A percentile compares a stretch with the other conserved stretches of the same genome.
Conservation (phyloP, 805 yeast genomes). For the Komagataella kurtzmanii region DNA sequence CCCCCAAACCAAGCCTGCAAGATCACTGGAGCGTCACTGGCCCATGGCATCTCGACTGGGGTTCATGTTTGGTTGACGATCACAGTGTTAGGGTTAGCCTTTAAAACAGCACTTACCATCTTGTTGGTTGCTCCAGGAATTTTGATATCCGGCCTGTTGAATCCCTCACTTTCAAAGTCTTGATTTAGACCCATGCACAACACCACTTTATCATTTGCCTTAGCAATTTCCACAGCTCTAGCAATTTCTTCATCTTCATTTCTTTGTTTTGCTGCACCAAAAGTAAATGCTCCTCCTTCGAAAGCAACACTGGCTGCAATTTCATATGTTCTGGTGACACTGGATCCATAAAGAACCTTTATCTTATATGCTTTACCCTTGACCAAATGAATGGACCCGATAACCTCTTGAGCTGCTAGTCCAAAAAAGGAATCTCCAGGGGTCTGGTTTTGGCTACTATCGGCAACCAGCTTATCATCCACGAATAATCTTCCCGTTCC, state of each 20-base stretch:
- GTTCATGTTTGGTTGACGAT: slow-evolving; percentile 27
- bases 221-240: slow-evolving; percentile 21
- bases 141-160: slow-evolving; percentile 21
- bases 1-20: slow-evolving; percentile 26
- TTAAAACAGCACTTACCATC: slow-evolving; percentile 17
- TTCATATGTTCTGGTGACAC: slow-evolving; percentile 17
- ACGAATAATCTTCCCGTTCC: slow-evolving; percentile 46
- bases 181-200: slow-evolving; percentile 21
- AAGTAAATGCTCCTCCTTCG: slow-evolving; percentile 11
- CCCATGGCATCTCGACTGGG: slow-evolving; percentile 28
- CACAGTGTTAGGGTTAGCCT: slow-evolving; percentile 20
- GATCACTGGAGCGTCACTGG: slow-evolving; percentile 14
- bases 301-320: slow-evolving; percentile 2
- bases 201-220: slow-evolving; percentile 20
- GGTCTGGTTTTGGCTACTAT: slow-evolving; percentile 38
- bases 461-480: slow-evolving; percentile 38
- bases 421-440: slow-evolving; percentile 38
- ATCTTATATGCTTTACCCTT: slow-evolving; percentile 32
- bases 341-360: slow-evolving; percentile 38
- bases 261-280: slow-evolving; percentile 7
- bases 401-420: slow-evolving; percentile 39
- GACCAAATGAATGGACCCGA: slow-evolving; percentile 21
- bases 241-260: slow-evolving; percentile 6
- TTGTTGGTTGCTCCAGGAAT: slow-evolving; percentile 22
- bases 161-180: slow-evolving; percentile 29